phyloP scores from a whole-genome alignment of 139 green algal genomes.

The Closterium sp. region DNA sequence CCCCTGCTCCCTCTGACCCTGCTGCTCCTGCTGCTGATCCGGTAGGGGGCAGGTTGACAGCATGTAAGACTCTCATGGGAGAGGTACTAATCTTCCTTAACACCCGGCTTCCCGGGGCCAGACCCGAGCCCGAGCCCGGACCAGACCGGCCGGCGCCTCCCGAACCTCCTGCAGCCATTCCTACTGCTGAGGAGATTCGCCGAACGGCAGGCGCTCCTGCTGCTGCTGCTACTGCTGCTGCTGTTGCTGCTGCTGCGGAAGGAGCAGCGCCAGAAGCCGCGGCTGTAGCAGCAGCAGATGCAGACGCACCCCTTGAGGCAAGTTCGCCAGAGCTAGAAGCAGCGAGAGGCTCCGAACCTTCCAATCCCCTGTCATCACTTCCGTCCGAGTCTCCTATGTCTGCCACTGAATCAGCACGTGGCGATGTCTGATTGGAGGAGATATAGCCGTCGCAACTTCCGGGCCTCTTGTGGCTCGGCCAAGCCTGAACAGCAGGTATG shows the following conservation, averaged over 20 bases:
- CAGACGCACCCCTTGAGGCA: no score
- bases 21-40: not conserved
- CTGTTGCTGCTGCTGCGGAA: not conserved
- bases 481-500: not conserved
- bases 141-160: not conserved
- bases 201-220: not conserved
- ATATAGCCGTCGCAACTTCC: not conserved
- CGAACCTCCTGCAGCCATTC: not conserved
- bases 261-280: not conserved
- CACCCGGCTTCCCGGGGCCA: not conserved
- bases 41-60: not conserved
- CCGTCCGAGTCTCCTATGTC: not conserved
- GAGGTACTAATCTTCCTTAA: not conserved
- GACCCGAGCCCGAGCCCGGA: not conserved
- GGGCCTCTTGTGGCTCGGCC: not conserved
- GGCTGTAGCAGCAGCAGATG: no score
- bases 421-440: not conserved
- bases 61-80: not conserved
- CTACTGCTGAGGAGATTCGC: not conserved
- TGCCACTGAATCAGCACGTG: not conserved
- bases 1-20: not conserved
- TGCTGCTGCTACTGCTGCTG: not conserved
- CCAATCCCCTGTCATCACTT: not conserved
- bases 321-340: not conserved
- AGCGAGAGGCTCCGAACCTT: not conserved